A percentile compares a stretch with the other conserved stretches of the same genome.
Conservation (phyloP, 1,139 yeast genomes). For the Yamadazyma triangularis region DNA sequence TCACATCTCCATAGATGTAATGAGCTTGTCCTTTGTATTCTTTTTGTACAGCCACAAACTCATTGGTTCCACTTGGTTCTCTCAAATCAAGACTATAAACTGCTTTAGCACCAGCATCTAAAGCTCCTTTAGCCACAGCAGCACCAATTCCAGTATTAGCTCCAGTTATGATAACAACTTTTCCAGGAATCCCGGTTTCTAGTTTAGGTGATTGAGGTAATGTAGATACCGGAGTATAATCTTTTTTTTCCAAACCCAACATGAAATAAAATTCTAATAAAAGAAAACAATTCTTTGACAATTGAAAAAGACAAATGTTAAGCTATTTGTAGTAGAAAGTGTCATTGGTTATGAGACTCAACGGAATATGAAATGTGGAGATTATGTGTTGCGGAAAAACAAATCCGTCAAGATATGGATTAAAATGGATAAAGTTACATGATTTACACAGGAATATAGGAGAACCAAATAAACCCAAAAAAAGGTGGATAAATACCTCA, state of each 20-base stretch:
- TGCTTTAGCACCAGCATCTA: constrained; percentile 9
- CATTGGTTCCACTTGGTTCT: constrained; percentile 7
- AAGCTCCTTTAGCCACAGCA: constrained; percentile 52
- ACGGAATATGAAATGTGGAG: too few species aligned
- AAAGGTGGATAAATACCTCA: too few species aligned
- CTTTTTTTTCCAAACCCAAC: constrained; percentile 10
- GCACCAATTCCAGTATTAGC: constrained; percentile 53
- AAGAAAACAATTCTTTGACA: too few species aligned
- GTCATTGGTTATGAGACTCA: too few species aligned
- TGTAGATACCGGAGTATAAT: constrained; percentile 6
- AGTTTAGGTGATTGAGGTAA: constrained; percentile 6
- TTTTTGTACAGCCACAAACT: constrained; percentile 7
- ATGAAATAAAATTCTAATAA: too few species aligned
- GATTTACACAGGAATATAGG: too few species aligned
- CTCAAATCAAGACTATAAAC: constrained; percentile 8
- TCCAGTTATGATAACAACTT: constrained; percentile 28
- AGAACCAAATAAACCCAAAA: too few species aligned
- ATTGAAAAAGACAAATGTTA: too few species aligned
- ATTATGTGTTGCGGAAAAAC: too few species aligned
- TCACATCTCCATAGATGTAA: constrained; percentile 7
- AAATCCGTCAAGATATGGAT: too few species aligned
- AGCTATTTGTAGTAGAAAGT: too few species aligned
- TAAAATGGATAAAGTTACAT: too few species aligned
- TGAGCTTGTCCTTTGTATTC: constrained; percentile 7
- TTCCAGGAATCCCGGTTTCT: constrained; percentile 13